Evolutionary conservation across 2,329 filamentous ascomycete genomes (phyloP), one percentile per base, ranked within the genome.

Genomic region (Ophiostoma perfectum): DNA sequence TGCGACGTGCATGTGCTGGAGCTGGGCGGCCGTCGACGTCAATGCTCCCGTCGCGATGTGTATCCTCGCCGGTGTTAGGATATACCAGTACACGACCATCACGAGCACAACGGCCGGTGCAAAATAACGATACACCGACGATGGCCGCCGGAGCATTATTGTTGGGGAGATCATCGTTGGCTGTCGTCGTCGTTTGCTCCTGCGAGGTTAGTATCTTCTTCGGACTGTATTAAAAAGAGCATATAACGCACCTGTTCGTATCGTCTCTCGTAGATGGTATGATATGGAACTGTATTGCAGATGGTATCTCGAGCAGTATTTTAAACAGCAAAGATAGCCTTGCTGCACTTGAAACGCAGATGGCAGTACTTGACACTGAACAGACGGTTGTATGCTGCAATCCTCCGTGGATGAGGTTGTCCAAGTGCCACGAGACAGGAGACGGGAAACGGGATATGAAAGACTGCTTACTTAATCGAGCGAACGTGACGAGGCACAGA

Each of bases 71-170:
- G 60, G 60, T 44, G 60, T 18, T n/a, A 42, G n/a, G 4, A 63
- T 42, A 18, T 44, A 44, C 38, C 60, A 63, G 60, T 63, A 63
- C 5, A 63, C 11, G 16, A 63, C 39, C 38, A 63, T 41, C 11
- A 18, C 16, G 14, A 63, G 60, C 9, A 63, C 16, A 7, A 9
- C 38, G n/a, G 60, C 60, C 5, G 60, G 60, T 39, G 60, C 39
- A 63, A 63, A 63, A 12, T 63, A 63, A 6, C 60, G 60, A 41
- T 63, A 63, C 38, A 63, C 38, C 39, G 39, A 63, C 12, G 60
- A 63, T 16, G 60, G 60, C 39, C 60, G 60, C 60, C 60, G 38
- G 12, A 63, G 38, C 39, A 63, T 63, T 16, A 63, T 38, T 9
- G 39, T n/a, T 18, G 60, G 60, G 2, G 39, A 18, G 7, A 63